These are phyloP conservation scores for Pezicula rhizophila DNA, from an alignment of 2,329 filamentous ascomycete genomes.

Conservation along the genomic window DNA sequence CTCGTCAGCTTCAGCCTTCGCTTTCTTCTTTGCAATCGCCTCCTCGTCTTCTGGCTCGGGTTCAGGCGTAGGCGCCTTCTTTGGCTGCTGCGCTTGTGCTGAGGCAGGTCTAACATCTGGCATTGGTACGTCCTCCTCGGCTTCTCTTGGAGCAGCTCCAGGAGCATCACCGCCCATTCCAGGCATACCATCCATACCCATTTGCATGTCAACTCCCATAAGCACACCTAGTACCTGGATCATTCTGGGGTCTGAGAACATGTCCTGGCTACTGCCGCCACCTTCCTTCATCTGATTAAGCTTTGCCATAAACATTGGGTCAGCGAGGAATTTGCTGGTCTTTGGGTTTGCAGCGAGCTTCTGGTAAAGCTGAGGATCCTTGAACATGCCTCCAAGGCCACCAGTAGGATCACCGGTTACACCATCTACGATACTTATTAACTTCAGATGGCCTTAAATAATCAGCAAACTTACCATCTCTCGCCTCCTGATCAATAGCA, in stretches of 20 bases:
- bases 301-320: slow-evolving; percentile 85
- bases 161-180: slow-evolving; percentile 37
- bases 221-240: slow-evolving; percentile 89
- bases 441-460: slow-evolving; percentile 6
- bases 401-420: slow-evolving; percentile 59
- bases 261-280: slow-evolving; percentile 69
- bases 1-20: slow-evolving; percentile 87
- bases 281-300: slow-evolving; percentile 76
- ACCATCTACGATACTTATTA: slow-evolving; percentile 21
- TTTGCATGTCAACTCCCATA: slow-evolving; percentile 87
- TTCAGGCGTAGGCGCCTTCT: slow-evolving; percentile 55
- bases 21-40: slow-evolving; percentile 74
- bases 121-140: slow-evolving; percentile 73
- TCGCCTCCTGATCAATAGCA: slow-evolving; percentile 74
- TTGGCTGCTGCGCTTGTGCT: slow-evolving; percentile 35
- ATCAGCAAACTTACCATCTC: slow-evolving; percentile 29
- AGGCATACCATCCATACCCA: slow-evolving; percentile 41
- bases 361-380: slow-evolving; percentile 79
- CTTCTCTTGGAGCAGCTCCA: slow-evolving; percentile 32
- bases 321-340: slow-evolving; percentile 74
- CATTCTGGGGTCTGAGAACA: slow-evolving; percentile 87
- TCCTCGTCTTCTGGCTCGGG: slow-evolving; percentile 75
- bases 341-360: slow-evolving; percentile 95
- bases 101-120: slow-evolving; percentile 52
- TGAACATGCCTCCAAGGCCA: slow-evolving; percentile 89